Evolutionary conservation across 2,329 filamentous ascomycete genomes (phyloP).

Genomic region (Akanthomyces lecanii): DNA sequence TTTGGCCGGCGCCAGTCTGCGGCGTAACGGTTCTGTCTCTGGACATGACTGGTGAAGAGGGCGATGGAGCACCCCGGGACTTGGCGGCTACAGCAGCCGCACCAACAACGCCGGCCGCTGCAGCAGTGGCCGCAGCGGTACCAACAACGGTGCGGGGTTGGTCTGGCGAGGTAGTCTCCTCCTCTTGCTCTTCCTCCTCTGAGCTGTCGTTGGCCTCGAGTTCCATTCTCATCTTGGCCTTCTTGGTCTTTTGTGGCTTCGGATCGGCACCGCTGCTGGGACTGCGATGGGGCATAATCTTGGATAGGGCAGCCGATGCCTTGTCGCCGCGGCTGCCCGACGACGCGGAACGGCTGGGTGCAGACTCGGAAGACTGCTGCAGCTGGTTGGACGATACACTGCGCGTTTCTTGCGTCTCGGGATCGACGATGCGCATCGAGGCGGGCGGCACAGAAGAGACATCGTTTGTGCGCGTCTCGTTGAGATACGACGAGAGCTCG

Average conservation of each 20-base stretch:
- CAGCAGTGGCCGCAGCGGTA: conserved; percentile 34
- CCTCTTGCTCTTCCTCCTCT: conserved; percentile 24
- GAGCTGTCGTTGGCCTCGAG: conserved; percentile 68
- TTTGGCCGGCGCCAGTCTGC: conserved; percentile 25
- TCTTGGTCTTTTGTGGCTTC: conserved; percentile 46
- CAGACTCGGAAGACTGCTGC: conserved; percentile 25
- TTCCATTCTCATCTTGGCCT: conserved; percentile 57
- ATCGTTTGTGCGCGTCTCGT: conserved; percentile 46
- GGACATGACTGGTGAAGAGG: background rate
- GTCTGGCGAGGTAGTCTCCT: conserved; percentile 16
- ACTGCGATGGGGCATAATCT: conserved; percentile 34
- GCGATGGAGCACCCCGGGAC: background rate
- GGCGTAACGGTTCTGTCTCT: conserved; percentile 29
- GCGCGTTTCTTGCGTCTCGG: conserved; percentile 42
- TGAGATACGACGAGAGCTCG: conserved; percentile 41
- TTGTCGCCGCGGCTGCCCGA: conserved; percentile 22
- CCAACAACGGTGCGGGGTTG: conserved; percentile 23
- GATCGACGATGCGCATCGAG: conserved; percentile 56
- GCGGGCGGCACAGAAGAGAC: conserved; percentile 53
- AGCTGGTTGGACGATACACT: conserved; percentile 32
- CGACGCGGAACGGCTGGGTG: conserved; percentile 31
- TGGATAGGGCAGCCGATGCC: conserved; percentile 32
- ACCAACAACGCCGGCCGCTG: background rate
- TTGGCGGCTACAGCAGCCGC: background rate
- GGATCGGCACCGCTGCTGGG: conserved; percentile 40